phyloP scores from a whole-genome alignment of 2,329 filamentous ascomycete genomes.

The Mycocentrospora acerina region DNA sequence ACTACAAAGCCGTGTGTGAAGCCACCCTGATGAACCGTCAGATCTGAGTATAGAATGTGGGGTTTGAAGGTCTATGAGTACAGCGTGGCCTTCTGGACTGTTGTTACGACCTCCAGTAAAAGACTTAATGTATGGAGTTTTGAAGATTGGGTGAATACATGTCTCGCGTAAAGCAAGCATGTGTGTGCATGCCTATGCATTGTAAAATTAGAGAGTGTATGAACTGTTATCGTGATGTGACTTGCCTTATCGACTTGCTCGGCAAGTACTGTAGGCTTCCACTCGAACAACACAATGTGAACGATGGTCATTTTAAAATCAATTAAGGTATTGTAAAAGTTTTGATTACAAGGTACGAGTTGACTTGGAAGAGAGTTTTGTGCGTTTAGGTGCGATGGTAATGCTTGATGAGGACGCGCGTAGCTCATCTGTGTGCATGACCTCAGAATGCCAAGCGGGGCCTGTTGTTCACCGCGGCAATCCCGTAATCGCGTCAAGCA shows the following conservation, averaged over 20 bases:
- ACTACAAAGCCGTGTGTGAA: conserved; percentile 70
- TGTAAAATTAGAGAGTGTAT: conserved; percentile 9
- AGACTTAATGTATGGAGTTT: conserved; percentile 62
- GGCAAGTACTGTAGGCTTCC: conserved; percentile 55
- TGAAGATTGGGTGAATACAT: conserved; percentile 61
- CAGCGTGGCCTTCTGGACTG: conserved; percentile 62
- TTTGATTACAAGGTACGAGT: no score
- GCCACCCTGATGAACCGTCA: conserved; percentile 47
- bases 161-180: conserved; percentile 60
- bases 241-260: conserved; percentile 58
- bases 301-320: conserved; percentile 58
- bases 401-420: no score
- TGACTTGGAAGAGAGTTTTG: no score
- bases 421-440: conserved; percentile 7
- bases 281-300: conserved; percentile 70
- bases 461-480: conserved; percentile 4
- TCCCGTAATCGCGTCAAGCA: conserved; percentile 1
- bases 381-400: no score
- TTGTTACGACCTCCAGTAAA: conserved; percentile 63
- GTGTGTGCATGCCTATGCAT: conserved; percentile 53
- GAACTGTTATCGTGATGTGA: not conserved
- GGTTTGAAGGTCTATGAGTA: conserved; percentile 37
- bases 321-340: no score
- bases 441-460: conserved; percentile 11
- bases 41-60: not conserved